Evolutionary conservation across 2,329 filamentous ascomycete species (phyloP).

Genomic region (Microcyclospora pomicola): DNA sequence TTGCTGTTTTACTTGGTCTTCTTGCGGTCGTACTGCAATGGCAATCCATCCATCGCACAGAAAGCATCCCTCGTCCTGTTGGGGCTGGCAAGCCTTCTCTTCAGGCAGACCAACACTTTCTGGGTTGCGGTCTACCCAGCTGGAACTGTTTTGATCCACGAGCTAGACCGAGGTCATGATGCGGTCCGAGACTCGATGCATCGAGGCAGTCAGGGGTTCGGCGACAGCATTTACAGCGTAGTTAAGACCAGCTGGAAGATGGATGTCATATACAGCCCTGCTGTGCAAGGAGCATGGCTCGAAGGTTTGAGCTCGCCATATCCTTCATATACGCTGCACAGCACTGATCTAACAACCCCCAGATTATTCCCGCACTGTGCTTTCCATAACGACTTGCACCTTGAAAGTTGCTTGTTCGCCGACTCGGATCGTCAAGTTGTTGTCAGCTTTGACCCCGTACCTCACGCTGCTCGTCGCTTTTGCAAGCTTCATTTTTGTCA

Average conservation of each 20-base stretch:
- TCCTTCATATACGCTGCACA: background rate
- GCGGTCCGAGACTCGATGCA: conserved; percentile 21
- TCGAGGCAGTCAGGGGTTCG: conserved; percentile 16
- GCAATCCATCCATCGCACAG: background rate
- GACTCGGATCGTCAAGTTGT: conserved; percentile 8
- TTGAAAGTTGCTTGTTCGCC: conserved; percentile 27
- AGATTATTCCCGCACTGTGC: conserved; percentile 37
- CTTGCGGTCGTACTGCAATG: conserved; percentile 22
- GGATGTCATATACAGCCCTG: conserved; percentile 37
- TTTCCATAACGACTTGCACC: conserved; percentile 51
- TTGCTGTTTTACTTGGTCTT: conserved; percentile 50
- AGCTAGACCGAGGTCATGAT: conserved; percentile 39
- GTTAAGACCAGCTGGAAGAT: conserved; percentile 25
- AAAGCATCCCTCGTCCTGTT: conserved; percentile 29
- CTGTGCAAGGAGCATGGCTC: conserved; percentile 33
- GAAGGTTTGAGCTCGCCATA: conserved; percentile 28
- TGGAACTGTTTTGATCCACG: conserved; percentile 34
- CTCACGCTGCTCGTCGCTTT: conserved; percentile 55
- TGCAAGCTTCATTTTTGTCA: conserved; percentile 64
- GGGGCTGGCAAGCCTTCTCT: conserved; percentile 55
- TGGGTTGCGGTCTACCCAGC: conserved; percentile 76
- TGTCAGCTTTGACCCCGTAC: conserved; percentile 30
- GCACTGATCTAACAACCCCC: background rate
- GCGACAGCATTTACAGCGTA: conserved; percentile 15
- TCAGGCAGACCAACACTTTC: conserved; percentile 93